Percentiles rank a stretch among this genome's conserved stretches.
These are phyloP conservation scores for Copromyces sp. DNA, from an alignment of 495 filamentous ascomycete species.

Conservation along the genomic window DNA sequence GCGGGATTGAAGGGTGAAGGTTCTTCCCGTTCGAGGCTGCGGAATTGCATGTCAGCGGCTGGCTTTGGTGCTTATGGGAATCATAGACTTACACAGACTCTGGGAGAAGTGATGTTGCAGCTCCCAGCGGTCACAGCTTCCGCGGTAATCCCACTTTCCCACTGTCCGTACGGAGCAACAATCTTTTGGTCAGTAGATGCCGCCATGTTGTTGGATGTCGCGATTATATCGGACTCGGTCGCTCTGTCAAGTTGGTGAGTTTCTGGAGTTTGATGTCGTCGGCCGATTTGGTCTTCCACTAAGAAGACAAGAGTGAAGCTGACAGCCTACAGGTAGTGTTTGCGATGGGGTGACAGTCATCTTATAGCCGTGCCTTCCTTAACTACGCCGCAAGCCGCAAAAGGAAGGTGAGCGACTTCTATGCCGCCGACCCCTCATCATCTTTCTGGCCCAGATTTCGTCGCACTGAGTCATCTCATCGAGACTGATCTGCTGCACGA, in stretches of 20 bases:
- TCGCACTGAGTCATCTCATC: neutral
- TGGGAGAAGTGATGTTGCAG: constrained; percentile 14
- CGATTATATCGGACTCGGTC: neutral
- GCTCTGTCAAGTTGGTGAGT: neutral
- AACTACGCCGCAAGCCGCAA: neutral
- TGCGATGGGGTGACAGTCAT: neutral
- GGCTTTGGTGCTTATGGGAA: neutral
- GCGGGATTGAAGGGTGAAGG: constrained; percentile 32
- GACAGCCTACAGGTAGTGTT: neutral
- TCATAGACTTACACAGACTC: constrained; percentile 15
- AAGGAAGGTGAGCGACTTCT: neutral
- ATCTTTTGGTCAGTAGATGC: neutral
- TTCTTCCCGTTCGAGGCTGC: constrained; percentile 18
- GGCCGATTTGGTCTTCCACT: neutral
- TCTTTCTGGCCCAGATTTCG: neutral
- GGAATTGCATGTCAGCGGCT: neutral
- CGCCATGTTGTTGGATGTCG: neutral
- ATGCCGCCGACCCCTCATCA: neutral
- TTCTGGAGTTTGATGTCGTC: neutral
- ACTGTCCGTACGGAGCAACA: constrained; percentile 31
- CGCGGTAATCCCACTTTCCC: constrained; percentile 34
- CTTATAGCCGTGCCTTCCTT: neutral
- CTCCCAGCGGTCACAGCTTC: constrained; percentile 26
- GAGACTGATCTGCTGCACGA: neutral
- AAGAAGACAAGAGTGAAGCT: neutral